A percentile compares a stretch with the other conserved stretches of the same genome.
Evolutionary conservation across 2,329 filamentous ascomycete genomes (phyloP).

Genomic region (Colletotrichum australisinense): DNA sequence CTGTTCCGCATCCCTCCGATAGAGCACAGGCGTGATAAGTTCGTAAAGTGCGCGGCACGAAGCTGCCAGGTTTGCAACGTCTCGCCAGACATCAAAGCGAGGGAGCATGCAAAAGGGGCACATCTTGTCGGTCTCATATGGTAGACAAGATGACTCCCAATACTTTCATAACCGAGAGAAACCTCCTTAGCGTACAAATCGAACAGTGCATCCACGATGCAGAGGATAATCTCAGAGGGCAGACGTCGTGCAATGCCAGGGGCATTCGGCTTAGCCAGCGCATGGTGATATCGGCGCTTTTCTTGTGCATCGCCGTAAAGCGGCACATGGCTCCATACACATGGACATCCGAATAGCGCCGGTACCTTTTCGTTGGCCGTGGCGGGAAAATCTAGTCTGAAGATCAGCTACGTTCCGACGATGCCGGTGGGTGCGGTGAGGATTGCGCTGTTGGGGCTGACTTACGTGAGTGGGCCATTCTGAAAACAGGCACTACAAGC

Average conservation of each 20-base stretch:
- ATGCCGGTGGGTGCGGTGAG: not conserved
- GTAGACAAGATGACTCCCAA: constrained; percentile 33
- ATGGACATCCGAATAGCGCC: constrained; percentile 25
- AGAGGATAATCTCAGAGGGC: constrained; percentile 31
- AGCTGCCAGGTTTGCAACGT: constrained; percentile 29
- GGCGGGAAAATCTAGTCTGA: not conserved
- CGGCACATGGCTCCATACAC: constrained; percentile 32
- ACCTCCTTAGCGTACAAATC: constrained; percentile 25
- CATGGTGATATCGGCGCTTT: constrained; percentile 8
- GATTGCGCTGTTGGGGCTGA: not conserved
- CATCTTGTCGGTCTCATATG: constrained; percentile 24
- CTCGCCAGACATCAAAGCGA: constrained; percentile 32
- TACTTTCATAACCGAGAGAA: constrained; percentile 30
- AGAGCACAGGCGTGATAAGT: constrained; percentile 27
- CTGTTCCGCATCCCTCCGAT: constrained; percentile 18
- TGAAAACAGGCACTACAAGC: not conserved
- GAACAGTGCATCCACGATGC: constrained; percentile 31
- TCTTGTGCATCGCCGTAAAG: constrained; percentile 27
- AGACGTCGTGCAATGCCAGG: constrained; percentile 18
- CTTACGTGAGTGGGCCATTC: constrained; percentile 15
- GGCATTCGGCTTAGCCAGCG: not conserved
- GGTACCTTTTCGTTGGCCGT: constrained; percentile 24
- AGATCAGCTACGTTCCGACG: not conserved
- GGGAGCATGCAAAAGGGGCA: constrained; percentile 34
- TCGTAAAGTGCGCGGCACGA: constrained; percentile 23